Percentiles rank a stretch among this genome's conserved stretches.
Conservation (phyloP, 2,329 filamentous ascomycete species). For the Fusarium pseudoanthophilum region DNA sequence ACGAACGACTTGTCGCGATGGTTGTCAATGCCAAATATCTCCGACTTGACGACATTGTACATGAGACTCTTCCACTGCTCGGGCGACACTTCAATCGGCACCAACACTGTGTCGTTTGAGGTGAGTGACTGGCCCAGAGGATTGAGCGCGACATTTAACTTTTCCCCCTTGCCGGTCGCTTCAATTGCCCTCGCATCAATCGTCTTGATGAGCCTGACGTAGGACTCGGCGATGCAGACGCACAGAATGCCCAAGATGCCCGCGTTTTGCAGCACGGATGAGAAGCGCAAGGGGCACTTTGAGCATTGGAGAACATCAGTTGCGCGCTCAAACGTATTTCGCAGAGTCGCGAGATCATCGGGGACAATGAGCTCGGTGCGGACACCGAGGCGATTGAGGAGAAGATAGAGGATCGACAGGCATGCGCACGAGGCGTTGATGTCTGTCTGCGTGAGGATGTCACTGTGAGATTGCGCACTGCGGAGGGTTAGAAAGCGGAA, state of each 20-base stretch:
- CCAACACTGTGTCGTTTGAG: neutral
- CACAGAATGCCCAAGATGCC: neutral
- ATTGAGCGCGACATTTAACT: neutral
- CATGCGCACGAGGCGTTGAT: conserved; percentile 12
- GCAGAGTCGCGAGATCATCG: neutral
- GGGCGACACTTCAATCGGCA: conserved; percentile 4
- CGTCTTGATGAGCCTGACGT: conserved; percentile 2
- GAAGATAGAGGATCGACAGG: neutral
- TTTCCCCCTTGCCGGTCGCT: neutral
- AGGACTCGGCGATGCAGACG: conserved; percentile 1
- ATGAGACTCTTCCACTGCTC: conserved; percentile 10
- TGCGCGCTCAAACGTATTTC: conserved; percentile 3
- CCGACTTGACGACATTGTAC: neutral
- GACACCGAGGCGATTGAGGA: neutral
- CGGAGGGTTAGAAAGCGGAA: neutral
- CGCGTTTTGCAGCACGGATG: conserved; percentile 1
- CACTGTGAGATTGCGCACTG: neutral
- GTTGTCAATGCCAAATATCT: neutral
- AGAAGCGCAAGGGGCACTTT: neutral
- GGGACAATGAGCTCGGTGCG: neutral
- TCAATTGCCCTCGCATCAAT: neutral
- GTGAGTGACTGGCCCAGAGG: neutral
- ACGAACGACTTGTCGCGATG: neutral
- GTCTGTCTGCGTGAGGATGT: conserved; percentile 3
- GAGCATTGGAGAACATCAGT: neutral